Base-by-base conservation (phyloP, 768 basidiomycete species). In the Lactifluus volemus region DNA sequence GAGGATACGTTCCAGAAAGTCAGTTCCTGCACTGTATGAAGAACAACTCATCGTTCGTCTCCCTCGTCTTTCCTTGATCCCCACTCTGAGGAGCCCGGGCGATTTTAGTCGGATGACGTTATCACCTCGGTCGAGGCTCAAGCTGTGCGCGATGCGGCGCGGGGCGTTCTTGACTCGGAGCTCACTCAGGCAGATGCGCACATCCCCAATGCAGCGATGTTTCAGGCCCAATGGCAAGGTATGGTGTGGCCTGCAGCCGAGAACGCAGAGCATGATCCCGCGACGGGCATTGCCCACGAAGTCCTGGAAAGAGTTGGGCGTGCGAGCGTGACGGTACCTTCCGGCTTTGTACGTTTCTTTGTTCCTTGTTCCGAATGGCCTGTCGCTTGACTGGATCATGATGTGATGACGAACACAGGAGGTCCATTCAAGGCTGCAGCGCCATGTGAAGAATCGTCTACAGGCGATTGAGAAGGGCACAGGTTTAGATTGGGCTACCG, bases 401-500 rank as follows among this genome's bases (percentile, higher is more conserved):
- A 42, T 36, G 25, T 45, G 2, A 29, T 25, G 2, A 5, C 36
- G 47, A 63, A n/a, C 59, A 34, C 66, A 92, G 90, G 85, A 87
- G 65, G 81, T 93, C 36, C 92, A 95, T 68, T 73, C 86, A 7
- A 84, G 92, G 55, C 71, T 94, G 50, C 82, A 85, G 57, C 73
- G 92, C 7, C 92, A 94, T 67, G 83, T 92, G 47, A 89, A 88
- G 76, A 81, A 80, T 67, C 79, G 92, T 4, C 66, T 92, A n/a
- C 78, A 82, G 65, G 84, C 83, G 49, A 72, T 94, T 19, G 82
- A 88, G 53, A 76, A 74, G 38, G 88, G 84, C 1, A 76, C 76
- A n/a, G 88, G 87, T 1, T 72, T 97, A 36, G 92, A 95, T 70
- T 96, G 90, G 81, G 89, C 90, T 0, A 91, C 89, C 47, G 93